Evolutionary conservation across 768 basidiomycete species (phyloP).

Genomic region (Boletellus emodensis): DNA sequence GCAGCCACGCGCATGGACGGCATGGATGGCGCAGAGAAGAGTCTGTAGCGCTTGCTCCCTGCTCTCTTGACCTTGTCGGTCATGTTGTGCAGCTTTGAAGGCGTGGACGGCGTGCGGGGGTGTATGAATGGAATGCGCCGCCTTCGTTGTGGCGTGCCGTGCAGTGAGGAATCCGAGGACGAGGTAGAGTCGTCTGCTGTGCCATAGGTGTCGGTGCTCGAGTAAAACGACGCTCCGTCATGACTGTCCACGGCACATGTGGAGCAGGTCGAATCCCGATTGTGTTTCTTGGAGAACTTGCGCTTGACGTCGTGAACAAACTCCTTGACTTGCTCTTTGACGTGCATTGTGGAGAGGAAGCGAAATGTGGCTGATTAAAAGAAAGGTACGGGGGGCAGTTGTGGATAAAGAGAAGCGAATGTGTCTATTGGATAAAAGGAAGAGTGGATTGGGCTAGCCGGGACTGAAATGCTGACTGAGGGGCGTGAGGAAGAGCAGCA

Average conservation of each 20-base stretch:
- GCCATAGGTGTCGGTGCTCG: constrained; percentile 10
- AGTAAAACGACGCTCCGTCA: constrained; percentile 12
- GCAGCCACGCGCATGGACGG: neutral
- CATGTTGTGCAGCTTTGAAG: constrained; percentile 4
- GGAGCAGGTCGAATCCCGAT: constrained; percentile 12
- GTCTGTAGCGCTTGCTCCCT: constrained; percentile 12
- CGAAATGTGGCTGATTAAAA: neutral
- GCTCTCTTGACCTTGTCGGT: constrained; percentile 6
- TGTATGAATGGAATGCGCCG: constrained; percentile 14
- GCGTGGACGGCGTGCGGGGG: constrained; percentile 8
- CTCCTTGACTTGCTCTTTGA: constrained; percentile 27
- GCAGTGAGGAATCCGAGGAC: constrained; percentile 13
- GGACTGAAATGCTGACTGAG: too few relatives aligned
- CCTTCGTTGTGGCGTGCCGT: constrained; percentile 1
- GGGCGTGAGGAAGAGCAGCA: too few relatives aligned
- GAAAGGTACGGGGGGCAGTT: too few relatives aligned
- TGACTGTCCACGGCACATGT: constrained; percentile 5
- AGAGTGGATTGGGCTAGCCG: too few relatives aligned
- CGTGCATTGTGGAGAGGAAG: constrained; percentile 21
- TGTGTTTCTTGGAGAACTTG: constrained; percentile 27
- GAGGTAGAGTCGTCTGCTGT: constrained; percentile 7
- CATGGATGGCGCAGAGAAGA: constrained; percentile 14
- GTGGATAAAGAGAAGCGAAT: neutral
- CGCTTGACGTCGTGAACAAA: constrained; percentile 32
- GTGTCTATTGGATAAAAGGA: neutral